Conservation (phyloP, 2,329 filamentous ascomycete species). For the Proliferodiscus dingleyae region DNA sequence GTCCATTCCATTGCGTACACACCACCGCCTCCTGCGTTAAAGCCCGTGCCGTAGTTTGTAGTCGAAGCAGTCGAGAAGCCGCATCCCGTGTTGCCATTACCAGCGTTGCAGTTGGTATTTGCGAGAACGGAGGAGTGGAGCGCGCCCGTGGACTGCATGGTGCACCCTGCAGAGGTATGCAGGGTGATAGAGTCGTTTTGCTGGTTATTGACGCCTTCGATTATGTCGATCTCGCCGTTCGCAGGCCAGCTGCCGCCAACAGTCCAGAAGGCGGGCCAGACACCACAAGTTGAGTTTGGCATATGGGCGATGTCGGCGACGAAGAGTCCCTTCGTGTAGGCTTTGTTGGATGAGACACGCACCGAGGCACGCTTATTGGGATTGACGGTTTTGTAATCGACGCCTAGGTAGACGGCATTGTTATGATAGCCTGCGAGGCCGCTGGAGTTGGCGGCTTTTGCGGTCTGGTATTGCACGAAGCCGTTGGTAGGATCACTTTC, state of each 20-base stretch:
- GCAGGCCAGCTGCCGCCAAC: conserved; percentile 64
- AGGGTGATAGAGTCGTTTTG: conserved; percentile 59
- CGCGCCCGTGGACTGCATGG: conserved; percentile 45
- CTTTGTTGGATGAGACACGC: conserved; percentile 53
- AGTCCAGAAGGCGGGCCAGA: conserved; percentile 54
- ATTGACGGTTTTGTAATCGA: conserved; percentile 56
- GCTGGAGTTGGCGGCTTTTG: conserved; percentile 49
- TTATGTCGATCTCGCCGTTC: conserved; percentile 72
- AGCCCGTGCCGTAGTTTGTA: conserved; percentile 59
- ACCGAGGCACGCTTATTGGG: conserved; percentile 64
- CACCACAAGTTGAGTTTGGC: conserved; percentile 52
- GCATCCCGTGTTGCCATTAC: conserved; percentile 51
- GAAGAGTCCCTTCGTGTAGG: conserved; percentile 52
- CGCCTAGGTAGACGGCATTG: conserved; percentile 61
- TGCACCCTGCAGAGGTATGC: conserved; percentile 59
- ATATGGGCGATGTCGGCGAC: conserved; percentile 56
- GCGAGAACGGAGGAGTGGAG: conserved; percentile 43
- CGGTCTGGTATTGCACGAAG: conserved; percentile 65
- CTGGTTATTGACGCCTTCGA: conserved; percentile 69
- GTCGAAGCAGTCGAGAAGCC: conserved; percentile 46
- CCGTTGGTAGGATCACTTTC: conserved; percentile 66
- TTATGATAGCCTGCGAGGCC: conserved; percentile 42
- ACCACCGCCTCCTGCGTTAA: conserved; percentile 66
- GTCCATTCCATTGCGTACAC: conserved; percentile 78
- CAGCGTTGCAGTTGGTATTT: conserved; percentile 49